Base-by-base conservation (phyloP, 352 stramenopile genomes). In the Globisporangium sylvaticum region DNA sequence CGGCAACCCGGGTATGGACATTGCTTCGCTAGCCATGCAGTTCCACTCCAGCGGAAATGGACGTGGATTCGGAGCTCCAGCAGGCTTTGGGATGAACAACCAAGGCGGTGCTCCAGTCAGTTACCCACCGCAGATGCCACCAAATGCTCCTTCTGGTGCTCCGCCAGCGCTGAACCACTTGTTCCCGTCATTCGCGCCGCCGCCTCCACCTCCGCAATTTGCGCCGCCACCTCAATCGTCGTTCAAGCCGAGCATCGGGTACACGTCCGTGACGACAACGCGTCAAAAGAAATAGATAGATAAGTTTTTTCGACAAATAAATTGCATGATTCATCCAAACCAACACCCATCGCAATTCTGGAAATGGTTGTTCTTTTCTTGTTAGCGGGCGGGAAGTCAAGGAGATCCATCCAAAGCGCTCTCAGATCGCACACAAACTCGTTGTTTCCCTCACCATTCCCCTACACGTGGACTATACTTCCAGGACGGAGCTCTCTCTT, bases 181-280 rank as follows among this genome's bases (percentile, higher is more conserved):
- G 25, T 89, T 79, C 44, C 72, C 75, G 31, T 54, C 59, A 22
- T 83, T 80, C 42, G 70, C 64, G 18, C 66, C 78, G 15, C 73
- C 72, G 25, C 70, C 69, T 9, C 77, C 71, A 4, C 78, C 67
- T 10, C 76, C 68, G 10, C 74, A 79, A 59, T 85, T 76, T 25
- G 64, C 64, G 3, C 50, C 60, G 65, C 67, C 70, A 54, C 65
- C 66, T 32, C 71, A 64, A 18, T 73, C 60, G 65, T 71, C 66
- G 20, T 92, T 92, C 72, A 91, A 91, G 70, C 84, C 84, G 10
- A 92, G 84, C 72, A 88, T 94, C 65, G 80, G 80, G 61, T 92
- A 90, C 68, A 92, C 83, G 14, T 90, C 83, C 14, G 81, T 90
- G 42, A 86, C 80, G 62, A 87, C 75, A 44, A 85, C 76, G 50